Evolutionary conservation across 805 yeast species (phyloP).

Genomic region (Saturnispora dispora): DNA sequence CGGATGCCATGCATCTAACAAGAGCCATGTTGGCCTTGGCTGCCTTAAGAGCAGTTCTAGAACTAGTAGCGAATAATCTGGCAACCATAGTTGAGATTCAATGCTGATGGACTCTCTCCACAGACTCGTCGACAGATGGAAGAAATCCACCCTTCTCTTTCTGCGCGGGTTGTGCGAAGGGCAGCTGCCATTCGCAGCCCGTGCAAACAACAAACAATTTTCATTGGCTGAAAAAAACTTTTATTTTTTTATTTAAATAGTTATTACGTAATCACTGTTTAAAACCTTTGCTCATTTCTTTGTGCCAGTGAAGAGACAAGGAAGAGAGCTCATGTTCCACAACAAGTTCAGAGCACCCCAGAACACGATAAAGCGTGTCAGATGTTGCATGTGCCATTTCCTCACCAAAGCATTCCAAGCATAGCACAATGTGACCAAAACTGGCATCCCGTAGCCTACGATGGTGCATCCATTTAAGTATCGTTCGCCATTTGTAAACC

Average conservation of each 20-base stretch:
- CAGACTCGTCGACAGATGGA: neutral
- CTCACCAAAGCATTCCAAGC: constrained; percentile 19
- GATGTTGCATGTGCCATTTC: constrained; percentile 7
- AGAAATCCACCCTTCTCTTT: neutral
- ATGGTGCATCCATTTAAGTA: constrained; percentile 16
- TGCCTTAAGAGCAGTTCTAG: constrained; percentile 83
- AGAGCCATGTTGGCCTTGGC: constrained; percentile 75
- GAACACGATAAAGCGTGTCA: neutral
- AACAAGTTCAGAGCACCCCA: neutral
- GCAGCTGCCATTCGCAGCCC: neutral
- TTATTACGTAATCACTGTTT: neutral
- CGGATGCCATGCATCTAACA: constrained; percentile 70
- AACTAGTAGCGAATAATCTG: constrained; percentile 52
- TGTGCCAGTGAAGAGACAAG: neutral
- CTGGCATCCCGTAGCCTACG: constrained; percentile 17
- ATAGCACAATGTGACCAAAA: constrained; percentile 22
- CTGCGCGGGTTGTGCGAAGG: neutral
- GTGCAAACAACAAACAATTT: neutral
- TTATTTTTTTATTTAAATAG: neutral
- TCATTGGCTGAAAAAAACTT: neutral
- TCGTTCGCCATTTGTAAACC: neutral
- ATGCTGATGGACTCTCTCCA: neutral
- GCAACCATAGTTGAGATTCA: constrained; percentile 28
- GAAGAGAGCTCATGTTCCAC: neutral
- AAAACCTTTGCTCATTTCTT: neutral